Percentiles rank a stretch among this genome's conserved stretches.
These are phyloP conservation scores for Scheffersomyces segobiensis DNA, from an alignment of 1,139 yeast species.

Conservation along the genomic window DNA sequence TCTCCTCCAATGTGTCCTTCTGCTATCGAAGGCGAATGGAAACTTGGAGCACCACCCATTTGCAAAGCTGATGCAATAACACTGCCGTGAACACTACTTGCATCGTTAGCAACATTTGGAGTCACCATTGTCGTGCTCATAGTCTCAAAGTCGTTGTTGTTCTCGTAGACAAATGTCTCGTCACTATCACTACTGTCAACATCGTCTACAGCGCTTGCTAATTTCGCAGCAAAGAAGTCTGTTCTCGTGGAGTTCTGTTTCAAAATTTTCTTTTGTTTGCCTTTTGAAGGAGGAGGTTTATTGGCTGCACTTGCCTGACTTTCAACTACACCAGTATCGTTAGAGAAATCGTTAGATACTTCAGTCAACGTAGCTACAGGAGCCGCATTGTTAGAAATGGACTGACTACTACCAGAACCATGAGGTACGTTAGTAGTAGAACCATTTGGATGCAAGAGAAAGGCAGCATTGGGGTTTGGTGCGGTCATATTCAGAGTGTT, in stretches of 20 bases:
- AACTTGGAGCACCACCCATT: slow-evolving; percentile 4
- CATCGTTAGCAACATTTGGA: slow-evolving; percentile 9
- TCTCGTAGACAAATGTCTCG: slow-evolving; percentile 91
- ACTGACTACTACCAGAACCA: slow-evolving; percentile 1
- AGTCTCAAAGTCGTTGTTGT: slow-evolving; percentile 28
- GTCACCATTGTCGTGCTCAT: slow-evolving; percentile 7
- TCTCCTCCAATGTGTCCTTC: slow-evolving; percentile 2
- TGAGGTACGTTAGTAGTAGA: slow-evolving; percentile 4
- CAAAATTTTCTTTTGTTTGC: slow-evolving; percentile 13
- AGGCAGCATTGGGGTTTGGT: background rate
- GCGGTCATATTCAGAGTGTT: background rate
- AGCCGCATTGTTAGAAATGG: slow-evolving; percentile 1
- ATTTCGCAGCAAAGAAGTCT: slow-evolving; percentile 89
- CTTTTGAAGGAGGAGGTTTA: slow-evolving; percentile 3
- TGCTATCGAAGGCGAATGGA: slow-evolving; percentile 6
- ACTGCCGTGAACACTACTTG: slow-evolving; percentile 13
- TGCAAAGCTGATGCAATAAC: slow-evolving; percentile 1
- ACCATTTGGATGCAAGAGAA: slow-evolving; percentile 4
- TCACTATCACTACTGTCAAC: slow-evolving; percentile 84
- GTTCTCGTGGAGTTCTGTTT: slow-evolving; percentile 58
- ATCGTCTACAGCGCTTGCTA: slow-evolving; percentile 93
- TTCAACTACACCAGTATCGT: background rate
- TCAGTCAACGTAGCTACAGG: background rate
- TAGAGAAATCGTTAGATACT: background rate
- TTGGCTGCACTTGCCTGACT: background rate